These are phyloP conservation scores for Aspergillus glaucus DNA, from an alignment of 2,329 filamentous ascomycete species.

Conservation along the genomic window DNA sequence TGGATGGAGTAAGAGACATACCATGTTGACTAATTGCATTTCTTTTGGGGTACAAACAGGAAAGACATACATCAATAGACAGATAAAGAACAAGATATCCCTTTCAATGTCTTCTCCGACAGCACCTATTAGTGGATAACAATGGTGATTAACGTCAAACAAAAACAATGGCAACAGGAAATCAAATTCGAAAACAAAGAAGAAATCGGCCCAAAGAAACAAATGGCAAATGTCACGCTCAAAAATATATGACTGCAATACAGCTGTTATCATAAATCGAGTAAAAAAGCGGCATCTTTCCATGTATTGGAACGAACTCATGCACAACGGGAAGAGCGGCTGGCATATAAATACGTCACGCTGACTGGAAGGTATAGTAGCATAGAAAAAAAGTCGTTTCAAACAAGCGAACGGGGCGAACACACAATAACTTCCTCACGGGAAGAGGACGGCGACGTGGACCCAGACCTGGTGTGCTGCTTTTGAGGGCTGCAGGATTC, in stretches of 20 bases:
- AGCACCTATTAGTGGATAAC: neutral
- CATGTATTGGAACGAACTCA: neutral
- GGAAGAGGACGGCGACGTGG: conserved; percentile 32
- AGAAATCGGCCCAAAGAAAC: conserved; percentile 1
- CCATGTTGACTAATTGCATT: neutral
- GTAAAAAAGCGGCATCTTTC: neutral
- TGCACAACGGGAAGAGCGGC: neutral
- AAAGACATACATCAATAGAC: conserved; percentile 18
- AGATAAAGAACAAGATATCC: conserved; percentile 14
- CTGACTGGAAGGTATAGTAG: neutral
- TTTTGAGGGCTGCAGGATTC: conserved; percentile 38
- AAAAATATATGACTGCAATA: conserved; percentile 6
- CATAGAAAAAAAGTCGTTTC: neutral
- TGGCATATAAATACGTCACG: neutral
- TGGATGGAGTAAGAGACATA: neutral
- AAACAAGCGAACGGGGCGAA: conserved; percentile 29
- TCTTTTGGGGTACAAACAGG: neutral
- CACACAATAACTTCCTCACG: conserved; percentile 33
- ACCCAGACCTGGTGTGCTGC: conserved; percentile 31
- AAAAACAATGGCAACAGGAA: neutral
- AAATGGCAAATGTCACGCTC: neutral
- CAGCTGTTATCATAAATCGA: neutral
- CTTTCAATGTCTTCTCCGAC: conserved; percentile 2
- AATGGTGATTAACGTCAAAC: neutral
- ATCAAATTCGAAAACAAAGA: conserved; percentile 2